These are phyloP conservation scores for Spathaspora passalidarum DNA, from an alignment of 805 yeast genomes.

Conservation along the genomic window DNA sequence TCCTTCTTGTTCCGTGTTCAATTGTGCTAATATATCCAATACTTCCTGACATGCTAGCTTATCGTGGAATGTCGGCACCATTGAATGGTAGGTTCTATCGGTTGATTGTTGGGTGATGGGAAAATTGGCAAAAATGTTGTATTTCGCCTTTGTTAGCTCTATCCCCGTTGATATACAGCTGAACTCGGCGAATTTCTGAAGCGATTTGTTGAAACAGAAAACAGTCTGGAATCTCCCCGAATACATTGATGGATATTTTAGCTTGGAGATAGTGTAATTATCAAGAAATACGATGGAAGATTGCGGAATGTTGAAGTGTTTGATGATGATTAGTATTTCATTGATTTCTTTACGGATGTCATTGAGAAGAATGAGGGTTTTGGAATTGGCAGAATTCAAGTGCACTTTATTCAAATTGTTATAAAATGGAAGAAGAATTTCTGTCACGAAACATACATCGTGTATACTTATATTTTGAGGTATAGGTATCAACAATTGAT, in stretches of 20 bases:
- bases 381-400: not conserved
- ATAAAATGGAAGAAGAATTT: slow-evolving; percentile 35
- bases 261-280: slow-evolving; percentile 3
- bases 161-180: slow-evolving; percentile 24
- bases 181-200: slow-evolving; percentile 19
- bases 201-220: slow-evolving; percentile 15
- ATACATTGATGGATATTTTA: slow-evolving; percentile 2
- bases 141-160: slow-evolving; percentile 23
- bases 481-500: slow-evolving; percentile 21
- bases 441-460: slow-evolving; percentile 33
- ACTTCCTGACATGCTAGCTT: slow-evolving; percentile 17
- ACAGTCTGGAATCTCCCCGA: slow-evolving; percentile 7
- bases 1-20: slow-evolving; percentile 5
- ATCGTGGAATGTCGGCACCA: slow-evolving; percentile 19
- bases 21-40: slow-evolving; percentile 13
- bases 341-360: slow-evolving; percentile 30
- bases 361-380: slow-evolving; percentile 26
- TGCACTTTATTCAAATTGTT: slow-evolving; percentile 3
- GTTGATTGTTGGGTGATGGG: slow-evolving; percentile 17
- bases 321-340: slow-evolving; percentile 34
- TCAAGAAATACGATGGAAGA: slow-evolving; percentile 15
- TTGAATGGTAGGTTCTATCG: slow-evolving; percentile 18
- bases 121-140: slow-evolving; percentile 16
- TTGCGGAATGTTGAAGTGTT: slow-evolving; percentile 20
- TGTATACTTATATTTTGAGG: slow-evolving; percentile 32